phyloP scores from a whole-genome alignment of 495 filamentous ascomycete species.

The Talaromyces wortmannii region DNA sequence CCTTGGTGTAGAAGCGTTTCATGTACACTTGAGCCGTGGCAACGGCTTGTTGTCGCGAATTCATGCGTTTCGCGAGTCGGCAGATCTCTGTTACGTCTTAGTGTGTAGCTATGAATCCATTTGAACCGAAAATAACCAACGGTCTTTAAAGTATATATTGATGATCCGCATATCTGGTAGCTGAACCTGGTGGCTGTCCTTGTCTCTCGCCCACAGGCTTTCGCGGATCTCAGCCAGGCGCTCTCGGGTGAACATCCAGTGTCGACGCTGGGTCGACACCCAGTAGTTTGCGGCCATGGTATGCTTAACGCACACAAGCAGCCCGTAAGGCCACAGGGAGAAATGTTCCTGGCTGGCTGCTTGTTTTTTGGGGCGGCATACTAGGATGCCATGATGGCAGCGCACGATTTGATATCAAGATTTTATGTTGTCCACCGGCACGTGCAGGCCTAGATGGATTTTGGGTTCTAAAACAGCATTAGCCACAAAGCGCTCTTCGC shows the following conservation, averaged over 20 bases:
- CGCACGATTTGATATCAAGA: too few species aligned
- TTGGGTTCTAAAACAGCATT: too few species aligned
- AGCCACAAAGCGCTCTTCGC: too few species aligned
- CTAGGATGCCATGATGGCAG: too few species aligned
- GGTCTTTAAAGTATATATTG: slow-evolving; percentile 77
- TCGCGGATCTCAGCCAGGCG: slow-evolving; percentile 67
- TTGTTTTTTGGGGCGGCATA: too few species aligned
- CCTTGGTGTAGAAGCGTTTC: slow-evolving; percentile 86
- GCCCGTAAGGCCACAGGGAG: too few species aligned
- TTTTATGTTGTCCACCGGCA: too few species aligned
- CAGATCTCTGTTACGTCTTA: slow-evolving; percentile 54
- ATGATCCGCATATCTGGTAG: slow-evolving; percentile 76
- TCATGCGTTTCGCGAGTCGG: slow-evolving; percentile 71
- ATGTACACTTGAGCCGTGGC: slow-evolving; percentile 94
- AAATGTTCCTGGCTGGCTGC: too few species aligned
- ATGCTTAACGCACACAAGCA: too few species aligned
- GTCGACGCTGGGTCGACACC: slow-evolving; percentile 82
- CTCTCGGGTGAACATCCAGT: slow-evolving; percentile 85
- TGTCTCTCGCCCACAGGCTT: slow-evolving; percentile 66
- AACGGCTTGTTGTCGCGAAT: slow-evolving; percentile 80
- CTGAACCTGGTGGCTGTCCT: slow-evolving; percentile 64
- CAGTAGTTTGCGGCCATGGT: slow-evolving; percentile 94
- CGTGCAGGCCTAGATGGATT: too few species aligned
- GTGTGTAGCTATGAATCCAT: neutral
- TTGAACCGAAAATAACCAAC: neutral